phyloP scores from a whole-genome alignment of 1,284 basidiomycete species.

The Polyporus tsugae region DNA sequence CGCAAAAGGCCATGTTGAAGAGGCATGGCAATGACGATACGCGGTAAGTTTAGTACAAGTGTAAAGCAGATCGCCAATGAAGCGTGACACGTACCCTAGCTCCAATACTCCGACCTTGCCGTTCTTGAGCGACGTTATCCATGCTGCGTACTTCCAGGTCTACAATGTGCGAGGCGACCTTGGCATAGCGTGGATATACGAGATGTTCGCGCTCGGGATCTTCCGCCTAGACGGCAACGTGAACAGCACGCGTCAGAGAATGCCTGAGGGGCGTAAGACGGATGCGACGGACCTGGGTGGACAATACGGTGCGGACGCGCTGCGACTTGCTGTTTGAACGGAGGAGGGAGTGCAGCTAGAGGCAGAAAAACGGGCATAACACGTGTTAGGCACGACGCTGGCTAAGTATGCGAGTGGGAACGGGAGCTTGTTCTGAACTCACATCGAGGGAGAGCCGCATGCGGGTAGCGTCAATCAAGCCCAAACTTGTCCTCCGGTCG shows the following conservation, averaged over 20 bases:
- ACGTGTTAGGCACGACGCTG: conserved; percentile 48
- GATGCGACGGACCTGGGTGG: conserved; percentile 36
- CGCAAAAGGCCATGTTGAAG: conserved; percentile 28
- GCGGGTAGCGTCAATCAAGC: conserved; percentile 46
- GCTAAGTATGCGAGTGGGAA: conserved; percentile 35
- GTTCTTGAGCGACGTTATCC: conserved; percentile 37
- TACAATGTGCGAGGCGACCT: conserved; percentile 30
- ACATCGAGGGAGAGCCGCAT: conserved; percentile 45
- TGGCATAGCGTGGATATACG: conserved; percentile 34
- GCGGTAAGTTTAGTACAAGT: conserved; percentile 21
- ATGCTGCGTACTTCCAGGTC: conserved; percentile 37
- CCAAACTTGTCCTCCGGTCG: conserved; percentile 38
- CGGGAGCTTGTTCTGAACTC: conserved; percentile 37
- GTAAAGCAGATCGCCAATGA: conserved; percentile 7
- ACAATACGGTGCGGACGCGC: conserved; percentile 32
- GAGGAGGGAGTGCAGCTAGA: conserved; percentile 44
- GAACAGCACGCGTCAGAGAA: conserved; percentile 27
- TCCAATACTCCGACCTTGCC: conserved; percentile 39
- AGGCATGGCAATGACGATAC: conserved; percentile 26
- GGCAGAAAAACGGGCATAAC: conserved; percentile 40
- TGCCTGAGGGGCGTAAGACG: conserved; percentile 11
- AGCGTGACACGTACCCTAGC: conserved; percentile 37
- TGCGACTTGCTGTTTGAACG: conserved; percentile 42
- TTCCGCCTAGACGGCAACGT: conserved; percentile 34
- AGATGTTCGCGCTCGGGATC: conserved; percentile 31